These are phyloP conservation scores for Capronia americana DNA, from an alignment of 2,329 filamentous ascomycete species.

Conservation along the genomic window DNA sequence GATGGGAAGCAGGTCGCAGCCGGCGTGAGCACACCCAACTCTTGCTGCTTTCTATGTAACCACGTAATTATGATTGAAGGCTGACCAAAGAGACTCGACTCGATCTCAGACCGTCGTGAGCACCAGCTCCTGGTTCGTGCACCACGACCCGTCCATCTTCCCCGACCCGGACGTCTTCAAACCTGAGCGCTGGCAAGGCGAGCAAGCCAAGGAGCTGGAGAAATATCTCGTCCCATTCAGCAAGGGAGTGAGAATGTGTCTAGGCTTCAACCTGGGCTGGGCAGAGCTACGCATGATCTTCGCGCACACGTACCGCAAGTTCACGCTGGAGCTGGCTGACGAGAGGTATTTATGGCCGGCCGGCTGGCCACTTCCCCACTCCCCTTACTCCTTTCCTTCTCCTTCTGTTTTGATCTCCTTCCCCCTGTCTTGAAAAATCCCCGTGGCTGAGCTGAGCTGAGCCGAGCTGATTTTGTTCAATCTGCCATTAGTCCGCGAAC, in stretches of 20 bases:
- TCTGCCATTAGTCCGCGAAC: neutral
- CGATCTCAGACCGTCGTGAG: slow-evolving; percentile 34
- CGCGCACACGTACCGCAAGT: slow-evolving; percentile 26
- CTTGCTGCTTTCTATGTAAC: neutral
- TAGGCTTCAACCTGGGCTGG: slow-evolving; percentile 44
- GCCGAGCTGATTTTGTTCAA: too few species aligned
- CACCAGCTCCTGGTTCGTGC: slow-evolving; percentile 39
- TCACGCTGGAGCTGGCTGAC: slow-evolving; percentile 22
- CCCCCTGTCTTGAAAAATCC: too few species aligned
- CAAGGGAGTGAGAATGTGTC: slow-evolving; percentile 50
- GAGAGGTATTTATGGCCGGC: neutral
- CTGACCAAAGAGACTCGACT: neutral
- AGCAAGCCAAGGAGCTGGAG: slow-evolving; percentile 41
- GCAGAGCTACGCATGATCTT: slow-evolving; percentile 33
- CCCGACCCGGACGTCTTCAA: slow-evolving; percentile 17
- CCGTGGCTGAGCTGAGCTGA: too few species aligned
- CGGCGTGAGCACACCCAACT: neutral
- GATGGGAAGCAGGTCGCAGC: slow-evolving; percentile 18
- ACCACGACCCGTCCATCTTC: slow-evolving; percentile 40
- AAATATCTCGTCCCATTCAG: slow-evolving; percentile 53
- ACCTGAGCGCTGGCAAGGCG: slow-evolving; percentile 13
- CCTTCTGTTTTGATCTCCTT: too few species aligned
- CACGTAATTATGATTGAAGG: too few species aligned
- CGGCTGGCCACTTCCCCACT: neutral
- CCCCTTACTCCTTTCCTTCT: too few species aligned